A percentile compares a stretch with the other conserved stretches of the same genome.
Evolutionary conservation across 176 grass and related monocot species (phyloP).

Genomic region (Carex pumila): DNA sequence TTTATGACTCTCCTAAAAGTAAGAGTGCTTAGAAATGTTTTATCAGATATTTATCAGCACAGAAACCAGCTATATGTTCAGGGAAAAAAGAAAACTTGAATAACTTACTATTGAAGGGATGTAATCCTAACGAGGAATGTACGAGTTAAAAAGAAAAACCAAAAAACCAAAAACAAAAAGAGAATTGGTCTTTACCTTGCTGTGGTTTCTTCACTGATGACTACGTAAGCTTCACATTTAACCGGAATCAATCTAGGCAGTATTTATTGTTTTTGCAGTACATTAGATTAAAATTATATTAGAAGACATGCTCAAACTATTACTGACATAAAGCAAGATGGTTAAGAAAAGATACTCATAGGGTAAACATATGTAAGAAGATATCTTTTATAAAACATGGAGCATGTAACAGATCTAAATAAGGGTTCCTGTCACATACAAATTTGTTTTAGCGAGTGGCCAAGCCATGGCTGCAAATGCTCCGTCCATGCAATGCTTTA

Average conservation of each 20-base stretch:
- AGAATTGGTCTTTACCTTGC: neutral
- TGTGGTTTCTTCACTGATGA: neutral
- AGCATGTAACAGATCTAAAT: neutral
- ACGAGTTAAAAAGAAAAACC: neutral
- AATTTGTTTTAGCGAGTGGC: slow-evolving; percentile 22
- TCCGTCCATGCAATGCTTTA: too few relatives aligned
- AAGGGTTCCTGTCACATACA: neutral
- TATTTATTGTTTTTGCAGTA: neutral
- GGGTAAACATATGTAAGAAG: neutral
- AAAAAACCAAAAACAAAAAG: neutral
- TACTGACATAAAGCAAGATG: neutral
- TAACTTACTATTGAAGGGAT: neutral
- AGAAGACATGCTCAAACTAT: neutral
- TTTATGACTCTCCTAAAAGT: neutral
- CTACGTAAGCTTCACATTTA: neutral
- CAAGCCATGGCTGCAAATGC: slow-evolving; percentile 18
- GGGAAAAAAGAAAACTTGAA: neutral
- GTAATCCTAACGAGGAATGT: neutral
- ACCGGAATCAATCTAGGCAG: neutral
- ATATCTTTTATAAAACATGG: neutral
- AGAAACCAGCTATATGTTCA: neutral
- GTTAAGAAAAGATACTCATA: neutral
- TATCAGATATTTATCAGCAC: neutral
- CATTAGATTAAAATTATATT: slow-evolving; percentile 2
- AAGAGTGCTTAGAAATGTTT: neutral